Evolutionary conservation across 192 early-diverging fungal species (phyloP).

Genomic region (Rhizophagus clarus): DNA sequence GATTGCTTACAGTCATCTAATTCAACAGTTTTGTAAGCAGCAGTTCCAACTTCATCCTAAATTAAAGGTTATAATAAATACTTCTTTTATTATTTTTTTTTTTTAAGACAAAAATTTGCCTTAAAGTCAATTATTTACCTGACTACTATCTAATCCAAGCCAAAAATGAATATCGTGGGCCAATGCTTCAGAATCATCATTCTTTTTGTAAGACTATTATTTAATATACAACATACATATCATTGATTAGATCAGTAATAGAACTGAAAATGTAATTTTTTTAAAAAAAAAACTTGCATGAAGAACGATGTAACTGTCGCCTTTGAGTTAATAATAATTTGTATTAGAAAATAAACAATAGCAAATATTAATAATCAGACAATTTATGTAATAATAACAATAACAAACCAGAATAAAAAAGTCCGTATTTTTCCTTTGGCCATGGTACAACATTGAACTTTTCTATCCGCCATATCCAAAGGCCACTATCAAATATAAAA

Average conservation of each 20-base stretch:
- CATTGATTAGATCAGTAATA: background rate
- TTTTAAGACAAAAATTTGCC: too few species aligned
- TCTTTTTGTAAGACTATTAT: constrained; percentile 41
- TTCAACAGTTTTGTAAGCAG: constrained; percentile 84
- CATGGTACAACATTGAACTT: constrained; percentile 70
- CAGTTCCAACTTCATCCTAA: constrained; percentile 77
- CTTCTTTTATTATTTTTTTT: background rate
- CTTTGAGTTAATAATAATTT: constrained; percentile 27
- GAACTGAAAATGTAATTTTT: background rate
- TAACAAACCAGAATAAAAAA: constrained; percentile 64
- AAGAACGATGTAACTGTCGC: constrained; percentile 78
- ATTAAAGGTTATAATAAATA: background rate
- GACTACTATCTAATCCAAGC: constrained; percentile 74
- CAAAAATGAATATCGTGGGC: constrained; percentile 86
- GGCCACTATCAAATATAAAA: constrained; percentile 47
- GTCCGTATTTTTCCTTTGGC: constrained; percentile 62
- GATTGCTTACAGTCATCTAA: constrained; percentile 63
- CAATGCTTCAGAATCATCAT: constrained; percentile 58
- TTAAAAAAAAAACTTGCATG: constrained; percentile 55
- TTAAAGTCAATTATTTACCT: constrained; percentile 42
- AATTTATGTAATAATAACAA: background rate
- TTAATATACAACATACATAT: background rate
- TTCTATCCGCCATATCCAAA: constrained; percentile 80
- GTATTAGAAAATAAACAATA: background rate
- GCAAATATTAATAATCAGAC: background rate